phyloP scores from a whole-genome alignment of 2,329 filamentous ascomycete genomes.

The Nigrospora osmanthi region DNA sequence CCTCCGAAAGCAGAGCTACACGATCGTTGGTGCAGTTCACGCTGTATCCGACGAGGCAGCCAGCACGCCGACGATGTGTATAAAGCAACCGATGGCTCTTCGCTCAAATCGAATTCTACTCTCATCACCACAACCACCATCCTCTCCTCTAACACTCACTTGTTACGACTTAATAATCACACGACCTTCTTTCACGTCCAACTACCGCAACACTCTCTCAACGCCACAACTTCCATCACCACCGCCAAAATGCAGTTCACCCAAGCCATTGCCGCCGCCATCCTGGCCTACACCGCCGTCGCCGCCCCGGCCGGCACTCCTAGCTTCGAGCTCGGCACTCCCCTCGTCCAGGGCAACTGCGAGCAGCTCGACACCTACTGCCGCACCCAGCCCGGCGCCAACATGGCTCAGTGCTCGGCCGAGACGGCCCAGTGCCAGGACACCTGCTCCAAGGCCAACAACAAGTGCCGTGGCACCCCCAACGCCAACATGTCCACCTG shows the following conservation, averaged over 20 bases:
- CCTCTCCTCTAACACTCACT: too few relatives aligned
- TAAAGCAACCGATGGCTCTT: too few relatives aligned
- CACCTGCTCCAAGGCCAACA: not conserved
- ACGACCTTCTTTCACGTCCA: too few relatives aligned
- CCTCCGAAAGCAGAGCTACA: too few relatives aligned
- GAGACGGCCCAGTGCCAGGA: not conserved
- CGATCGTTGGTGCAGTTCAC: too few relatives aligned
- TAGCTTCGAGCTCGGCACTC: not conserved
- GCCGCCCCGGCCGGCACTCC: not conserved
- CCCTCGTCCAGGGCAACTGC: not conserved
- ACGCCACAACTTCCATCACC: too few relatives aligned
- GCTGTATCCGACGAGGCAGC: too few relatives aligned
- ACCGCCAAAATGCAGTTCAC: slow-evolving; percentile 2
- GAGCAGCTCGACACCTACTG: not conserved
- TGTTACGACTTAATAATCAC: too few relatives aligned
- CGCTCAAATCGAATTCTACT: too few relatives aligned
- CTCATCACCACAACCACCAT: too few relatives aligned
- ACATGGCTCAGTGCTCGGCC: not conserved
- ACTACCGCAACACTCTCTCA: too few relatives aligned
- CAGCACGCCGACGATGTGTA: too few relatives aligned
- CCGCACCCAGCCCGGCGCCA: not conserved
- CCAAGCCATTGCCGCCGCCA: not conserved
- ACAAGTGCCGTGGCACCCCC: not conserved
- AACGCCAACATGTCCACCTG: not conserved
- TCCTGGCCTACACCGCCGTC: not conserved